These are phyloP conservation scores for Colletotrichum sp. DNA, from an alignment of 2,329 filamentous ascomycete genomes.

Conservation along the genomic window DNA sequence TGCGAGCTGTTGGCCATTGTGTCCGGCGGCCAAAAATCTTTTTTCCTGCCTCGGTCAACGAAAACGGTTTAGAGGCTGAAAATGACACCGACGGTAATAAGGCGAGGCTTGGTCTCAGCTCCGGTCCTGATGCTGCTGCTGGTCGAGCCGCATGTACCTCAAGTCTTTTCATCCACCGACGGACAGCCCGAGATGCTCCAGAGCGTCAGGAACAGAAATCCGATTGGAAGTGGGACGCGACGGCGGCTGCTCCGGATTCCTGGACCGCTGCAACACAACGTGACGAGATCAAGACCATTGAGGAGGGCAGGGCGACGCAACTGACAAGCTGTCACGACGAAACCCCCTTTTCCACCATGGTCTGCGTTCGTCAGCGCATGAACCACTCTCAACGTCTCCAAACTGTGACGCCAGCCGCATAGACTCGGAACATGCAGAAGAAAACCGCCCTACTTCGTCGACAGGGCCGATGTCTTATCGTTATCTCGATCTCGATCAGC, in stretches of 20 bases:
- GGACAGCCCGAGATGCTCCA: constrained; percentile 1
- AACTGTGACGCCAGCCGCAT: neutral
- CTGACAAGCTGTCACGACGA: neutral
- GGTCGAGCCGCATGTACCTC: neutral
- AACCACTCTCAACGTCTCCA: neutral
- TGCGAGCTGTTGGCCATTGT: neutral
- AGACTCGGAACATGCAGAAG: neutral
- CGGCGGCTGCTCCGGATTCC: constrained; percentile 1
- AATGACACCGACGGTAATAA: neutral
- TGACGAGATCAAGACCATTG: neutral
- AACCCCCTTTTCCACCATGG: neutral
- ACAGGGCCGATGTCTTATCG: neutral
- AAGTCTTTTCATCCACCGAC: neutral
- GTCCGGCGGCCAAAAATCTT: neutral
- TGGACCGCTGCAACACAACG: neutral
- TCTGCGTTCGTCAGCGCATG: neutral
- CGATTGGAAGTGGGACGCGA: neutral
- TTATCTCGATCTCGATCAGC: constrained; percentile 14
- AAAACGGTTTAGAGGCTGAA: neutral
- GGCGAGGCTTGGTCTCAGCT: neutral
- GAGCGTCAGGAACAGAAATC: neutral
- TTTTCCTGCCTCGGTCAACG: neutral
- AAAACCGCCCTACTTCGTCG: neutral
- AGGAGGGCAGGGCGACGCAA: neutral
- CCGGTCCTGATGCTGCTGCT: neutral